Base-by-base conservation (phyloP, 768 basidiomycete species). In the Lactifluus hygrophoroides region DNA sequence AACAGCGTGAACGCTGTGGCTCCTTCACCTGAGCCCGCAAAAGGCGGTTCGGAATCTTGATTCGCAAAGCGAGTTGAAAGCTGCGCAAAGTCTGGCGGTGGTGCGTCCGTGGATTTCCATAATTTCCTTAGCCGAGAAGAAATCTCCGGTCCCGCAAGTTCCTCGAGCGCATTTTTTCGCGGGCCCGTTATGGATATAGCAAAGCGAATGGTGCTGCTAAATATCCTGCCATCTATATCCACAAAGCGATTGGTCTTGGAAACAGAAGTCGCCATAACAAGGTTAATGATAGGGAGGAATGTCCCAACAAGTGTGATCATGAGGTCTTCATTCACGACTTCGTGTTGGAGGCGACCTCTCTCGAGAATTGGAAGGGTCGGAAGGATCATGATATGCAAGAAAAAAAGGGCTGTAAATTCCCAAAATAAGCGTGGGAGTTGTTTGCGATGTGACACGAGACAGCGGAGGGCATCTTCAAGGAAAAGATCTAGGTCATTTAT, bases 171-270 rank as follows among this genome's bases (percentile, higher is more conserved):
- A 11, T 27, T 40, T 40, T 70, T 63, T 52, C 19, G 37, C 23
- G 34, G 17, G 19, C 9, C 50, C 49, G 17, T 51, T 53, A 27
- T n/a, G n/a, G 70, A 60, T 7, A 73, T 66, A 21, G 75, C 37
- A 62, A 74, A 73, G 11, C 69, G 69, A 38, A 84, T 52, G 23
- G 84, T 69, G 16, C 74, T 67, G 16, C 72, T 54, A 65, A 81
- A 85, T 10, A 84, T 67, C 35, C 76, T 71, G 14, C 79, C 79
- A 62, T 86, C 85, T 6, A 85, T 52, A 53, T 83, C 78, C n/a
- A 77, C 59, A 38, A 69, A 62, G 38, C 65, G 54, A 28, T 58
- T 54, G 16, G 67, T 57, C 6, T 72, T 61, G n/a, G 66, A 42
- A 19, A 43, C 32, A 14, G 48, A 57, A 53, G 10, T 45, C 30